A percentile compares a stretch with the other conserved stretches of the same genome.
These are phyloP conservation scores for Sphaerulina populicola DNA, from an alignment of 2,329 filamentous ascomycete genomes.

Conservation along the genomic window DNA sequence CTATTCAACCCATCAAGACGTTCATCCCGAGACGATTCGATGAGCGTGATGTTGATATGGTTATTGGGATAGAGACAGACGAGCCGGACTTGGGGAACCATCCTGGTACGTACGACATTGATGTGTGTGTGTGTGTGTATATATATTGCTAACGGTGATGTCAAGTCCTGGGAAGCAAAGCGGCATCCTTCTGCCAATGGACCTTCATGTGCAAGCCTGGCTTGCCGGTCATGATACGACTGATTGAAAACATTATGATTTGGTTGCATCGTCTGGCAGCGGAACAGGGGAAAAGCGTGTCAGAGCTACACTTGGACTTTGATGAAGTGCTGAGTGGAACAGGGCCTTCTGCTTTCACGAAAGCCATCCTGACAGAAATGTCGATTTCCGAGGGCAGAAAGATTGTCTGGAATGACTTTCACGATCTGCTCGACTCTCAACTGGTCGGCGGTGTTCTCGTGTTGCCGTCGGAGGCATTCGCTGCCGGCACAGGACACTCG, in stretches of 20 bases:
- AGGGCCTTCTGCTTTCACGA: conserved; percentile 60
- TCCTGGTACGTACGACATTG: conserved; percentile 32
- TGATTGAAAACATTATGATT: conserved; percentile 58
- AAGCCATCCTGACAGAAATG: conserved; percentile 57
- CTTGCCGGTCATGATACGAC: conserved; percentile 57
- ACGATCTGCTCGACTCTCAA: conserved; percentile 57
- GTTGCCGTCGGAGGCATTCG: conserved; percentile 62
- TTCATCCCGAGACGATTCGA: conserved; percentile 58
- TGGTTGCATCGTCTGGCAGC: conserved; percentile 55
- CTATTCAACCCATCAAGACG: conserved; percentile 44
- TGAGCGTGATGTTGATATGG: conserved; percentile 55
- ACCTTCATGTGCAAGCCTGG: conserved; percentile 62
- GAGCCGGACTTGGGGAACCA: conserved; percentile 57
- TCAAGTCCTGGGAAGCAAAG: conserved; percentile 54
- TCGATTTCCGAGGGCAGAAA: conserved; percentile 38
- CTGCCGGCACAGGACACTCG: conserved; percentile 63
- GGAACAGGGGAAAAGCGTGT: conserved; percentile 51
- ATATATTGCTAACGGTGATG: neutral
- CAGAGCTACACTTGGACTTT: conserved; percentile 56
- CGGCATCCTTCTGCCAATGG: conserved; percentile 64
- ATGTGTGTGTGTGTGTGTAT: too few relatives aligned
- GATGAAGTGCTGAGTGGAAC: conserved; percentile 64
- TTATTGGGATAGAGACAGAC: conserved; percentile 63
- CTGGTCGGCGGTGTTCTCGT: conserved; percentile 57
- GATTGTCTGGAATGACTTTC: conserved; percentile 56